Conservation (phyloP, 2,329 filamentous ascomycete genomes). For the Ophiostoma fasciatum region DNA sequence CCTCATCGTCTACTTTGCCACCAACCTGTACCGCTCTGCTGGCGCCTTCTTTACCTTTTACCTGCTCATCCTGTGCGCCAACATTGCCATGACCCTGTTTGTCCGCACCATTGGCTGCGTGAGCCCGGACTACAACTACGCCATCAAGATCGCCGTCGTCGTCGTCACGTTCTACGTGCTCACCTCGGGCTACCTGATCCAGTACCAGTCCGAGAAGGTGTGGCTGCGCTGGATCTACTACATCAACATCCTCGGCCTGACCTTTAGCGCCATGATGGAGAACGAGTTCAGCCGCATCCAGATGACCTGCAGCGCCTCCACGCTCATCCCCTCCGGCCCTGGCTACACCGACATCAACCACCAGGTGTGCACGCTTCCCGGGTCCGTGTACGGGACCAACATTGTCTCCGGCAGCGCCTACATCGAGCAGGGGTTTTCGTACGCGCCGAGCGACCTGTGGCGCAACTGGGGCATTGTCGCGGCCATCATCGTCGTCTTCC, state of each 20-base stretch:
- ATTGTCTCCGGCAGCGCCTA: conserved; percentile 54
- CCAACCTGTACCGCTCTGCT: conserved; percentile 49
- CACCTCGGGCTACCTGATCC: conserved; percentile 72
- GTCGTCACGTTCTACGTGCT: conserved; percentile 71
- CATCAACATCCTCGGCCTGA: conserved; percentile 58
- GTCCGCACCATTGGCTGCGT: conserved; percentile 62
- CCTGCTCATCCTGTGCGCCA: conserved; percentile 52
- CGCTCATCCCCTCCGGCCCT: conserved; percentile 55
- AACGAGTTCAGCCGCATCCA: conserved; percentile 65
- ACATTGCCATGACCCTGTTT: conserved; percentile 61
- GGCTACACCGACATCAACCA: conserved; percentile 56
- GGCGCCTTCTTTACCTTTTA: conserved; percentile 69
- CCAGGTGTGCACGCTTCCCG: conserved; percentile 69
- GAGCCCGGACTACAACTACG: conserved; percentile 71
- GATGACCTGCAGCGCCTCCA: conserved; percentile 52
- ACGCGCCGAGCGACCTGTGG: conserved; percentile 56
- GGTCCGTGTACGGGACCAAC: conserved; percentile 49
- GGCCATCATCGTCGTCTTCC: conserved; percentile 59
- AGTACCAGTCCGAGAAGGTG: conserved; percentile 57
- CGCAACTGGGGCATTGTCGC: conserved; percentile 73
- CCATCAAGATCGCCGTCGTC: conserved; percentile 67
- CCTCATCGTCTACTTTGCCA: conserved; percentile 71
- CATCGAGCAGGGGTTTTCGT: conserved; percentile 52
- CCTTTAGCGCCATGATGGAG: conserved; percentile 67
- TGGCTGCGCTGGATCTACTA: conserved; percentile 74